These are phyloP conservation scores for Paxillus ammoniavirescens DNA, from an alignment of 768 basidiomycete genomes.

Conservation along the genomic window DNA sequence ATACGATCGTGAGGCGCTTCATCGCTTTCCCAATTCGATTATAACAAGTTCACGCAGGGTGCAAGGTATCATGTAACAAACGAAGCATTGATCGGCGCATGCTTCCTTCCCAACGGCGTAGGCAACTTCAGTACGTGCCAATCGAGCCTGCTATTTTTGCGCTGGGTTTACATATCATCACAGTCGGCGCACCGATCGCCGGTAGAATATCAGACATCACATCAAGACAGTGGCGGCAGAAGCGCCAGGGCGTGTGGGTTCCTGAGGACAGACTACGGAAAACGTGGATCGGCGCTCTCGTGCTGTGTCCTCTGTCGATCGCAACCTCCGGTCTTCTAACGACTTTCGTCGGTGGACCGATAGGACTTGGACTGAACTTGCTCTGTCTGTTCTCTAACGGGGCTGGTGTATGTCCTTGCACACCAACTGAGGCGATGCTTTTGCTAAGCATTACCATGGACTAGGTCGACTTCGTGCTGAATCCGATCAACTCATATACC, in stretches of 20 bases:
- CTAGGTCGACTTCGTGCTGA: conserved; percentile 54
- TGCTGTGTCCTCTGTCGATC: conserved; percentile 50
- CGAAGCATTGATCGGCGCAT: conserved; percentile 55
- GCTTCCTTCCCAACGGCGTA: conserved; percentile 58
- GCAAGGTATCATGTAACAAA: conserved; percentile 54
- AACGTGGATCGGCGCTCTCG: conserved; percentile 38
- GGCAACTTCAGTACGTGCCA: conserved; percentile 53
- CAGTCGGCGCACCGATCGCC: conserved; percentile 57
- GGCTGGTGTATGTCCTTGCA: conserved; percentile 44
- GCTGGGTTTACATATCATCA: neutral
- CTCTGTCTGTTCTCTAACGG: conserved; percentile 57
- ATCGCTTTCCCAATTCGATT: no score
- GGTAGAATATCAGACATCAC: conserved; percentile 54
- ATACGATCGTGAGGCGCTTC: conserved; percentile 49
- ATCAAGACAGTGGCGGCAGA: conserved; percentile 42
- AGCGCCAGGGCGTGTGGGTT: conserved; percentile 52
- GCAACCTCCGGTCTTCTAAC: conserved; percentile 46
- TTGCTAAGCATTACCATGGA: neutral
- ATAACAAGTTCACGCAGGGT: conserved; percentile 37
- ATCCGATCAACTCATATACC: conserved; percentile 52
- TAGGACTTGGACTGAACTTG: conserved; percentile 49
- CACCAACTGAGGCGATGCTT: neutral
- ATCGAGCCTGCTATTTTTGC: neutral
- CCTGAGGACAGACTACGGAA: conserved; percentile 62
- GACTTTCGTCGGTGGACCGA: conserved; percentile 43